A percentile compares a stretch with the other conserved stretches of the same genome.
These are phyloP conservation scores for Graphium sp. DNA, from an alignment of 2,329 filamentous ascomycete species.

Conservation along the genomic window DNA sequence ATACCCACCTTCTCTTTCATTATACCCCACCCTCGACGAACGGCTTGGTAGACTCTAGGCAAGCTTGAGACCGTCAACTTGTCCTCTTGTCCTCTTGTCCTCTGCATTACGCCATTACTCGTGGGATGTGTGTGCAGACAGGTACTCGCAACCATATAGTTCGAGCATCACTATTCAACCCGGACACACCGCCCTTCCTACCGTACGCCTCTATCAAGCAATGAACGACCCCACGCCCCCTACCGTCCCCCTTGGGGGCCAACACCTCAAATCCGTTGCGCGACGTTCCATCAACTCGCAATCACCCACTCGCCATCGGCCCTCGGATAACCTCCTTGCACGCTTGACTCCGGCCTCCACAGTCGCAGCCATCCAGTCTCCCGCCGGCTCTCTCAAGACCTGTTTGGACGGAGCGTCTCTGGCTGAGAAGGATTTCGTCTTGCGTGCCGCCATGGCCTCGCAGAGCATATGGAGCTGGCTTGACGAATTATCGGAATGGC, in stretches of 20 bases:
- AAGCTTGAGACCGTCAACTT: no score
- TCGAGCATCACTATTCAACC: no score
- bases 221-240: conserved; percentile 19
- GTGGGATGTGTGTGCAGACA: no score
- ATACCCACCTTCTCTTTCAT: no score
- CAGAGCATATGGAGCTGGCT: conserved; percentile 60
- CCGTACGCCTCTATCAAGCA: conserved; percentile 4
- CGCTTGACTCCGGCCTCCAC: conserved; percentile 44
- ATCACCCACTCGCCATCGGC: conserved; percentile 28
- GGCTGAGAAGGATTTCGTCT: conserved; percentile 53
- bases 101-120: no score
- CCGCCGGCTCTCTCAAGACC: conserved; percentile 31
- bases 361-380: conserved; percentile 39
- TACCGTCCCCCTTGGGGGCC: conserved; percentile 16
- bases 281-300: conserved; percentile 20
- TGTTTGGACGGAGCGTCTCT: conserved; percentile 47
- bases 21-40: no score
- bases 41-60: no score
- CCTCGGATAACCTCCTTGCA: conserved; percentile 40
- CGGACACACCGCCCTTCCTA: not conserved
- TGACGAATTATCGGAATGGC: conserved; percentile 47
- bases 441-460: conserved; percentile 52
- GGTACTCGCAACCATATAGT: no score
- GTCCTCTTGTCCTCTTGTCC: no score
- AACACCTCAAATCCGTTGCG: conserved; percentile 15